Evolutionary conservation across 257 asterid genomes (phyloP).

Genomic region (Sherardia arvensis): DNA sequence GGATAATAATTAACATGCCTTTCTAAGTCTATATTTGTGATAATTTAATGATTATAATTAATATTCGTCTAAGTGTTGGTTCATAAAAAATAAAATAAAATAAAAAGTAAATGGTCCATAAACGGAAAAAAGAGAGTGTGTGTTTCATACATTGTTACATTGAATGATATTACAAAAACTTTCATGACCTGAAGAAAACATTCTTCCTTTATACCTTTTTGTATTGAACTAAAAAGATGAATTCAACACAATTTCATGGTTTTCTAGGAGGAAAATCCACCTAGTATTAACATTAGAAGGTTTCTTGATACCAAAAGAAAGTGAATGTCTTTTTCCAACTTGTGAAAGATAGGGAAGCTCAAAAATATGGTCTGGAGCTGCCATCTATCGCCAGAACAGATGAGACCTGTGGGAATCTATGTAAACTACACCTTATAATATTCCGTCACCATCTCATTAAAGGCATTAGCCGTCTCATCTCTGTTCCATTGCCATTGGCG

Average conservation of each 20-base stretch:
- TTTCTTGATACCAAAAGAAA: background rate
- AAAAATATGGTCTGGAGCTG: background rate
- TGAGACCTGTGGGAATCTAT: background rate
- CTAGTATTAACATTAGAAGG: background rate
- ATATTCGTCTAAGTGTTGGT: too few relatives aligned
- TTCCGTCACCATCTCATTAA: slow-evolving; percentile 56
- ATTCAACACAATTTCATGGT: background rate
- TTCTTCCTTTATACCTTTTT: too few relatives aligned
- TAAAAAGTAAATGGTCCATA: background rate
- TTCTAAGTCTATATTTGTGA: too few relatives aligned
- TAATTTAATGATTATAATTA: too few relatives aligned
- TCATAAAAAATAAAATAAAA: too few relatives aligned
- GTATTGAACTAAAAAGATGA: background rate
- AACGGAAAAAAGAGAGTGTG: background rate
- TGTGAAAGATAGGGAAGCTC: background rate
- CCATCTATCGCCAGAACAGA: background rate
- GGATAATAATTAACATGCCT: too few relatives aligned
- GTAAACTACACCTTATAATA: background rate
- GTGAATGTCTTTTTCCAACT: slow-evolving; percentile 1
- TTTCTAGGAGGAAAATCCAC: background rate
- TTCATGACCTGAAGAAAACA: background rate
- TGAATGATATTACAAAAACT: background rate
- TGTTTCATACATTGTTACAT: background rate
- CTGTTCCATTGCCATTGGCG: slow-evolving; percentile 89
- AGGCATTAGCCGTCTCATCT: slow-evolving; percentile 76